Conservation (phyloP, 257 asterid genomes). For the Salvia hispanica region DNA sequence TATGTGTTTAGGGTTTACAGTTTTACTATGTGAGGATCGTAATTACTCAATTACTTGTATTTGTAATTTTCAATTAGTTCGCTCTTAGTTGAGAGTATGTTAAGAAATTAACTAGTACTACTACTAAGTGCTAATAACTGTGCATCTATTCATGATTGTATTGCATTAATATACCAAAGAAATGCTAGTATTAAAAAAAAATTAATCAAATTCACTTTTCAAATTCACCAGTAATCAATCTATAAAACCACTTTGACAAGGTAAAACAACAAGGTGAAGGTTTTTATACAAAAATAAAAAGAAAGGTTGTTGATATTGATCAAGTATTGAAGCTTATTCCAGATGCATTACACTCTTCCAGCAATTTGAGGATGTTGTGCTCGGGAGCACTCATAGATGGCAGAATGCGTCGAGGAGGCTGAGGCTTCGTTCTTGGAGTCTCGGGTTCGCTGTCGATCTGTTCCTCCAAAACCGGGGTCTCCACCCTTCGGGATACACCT, state of each 20-base stretch:
- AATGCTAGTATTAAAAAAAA: no score
- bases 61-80: background rate
- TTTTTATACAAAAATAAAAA: conserved; percentile 18
- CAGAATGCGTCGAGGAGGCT: conserved; percentile 51
- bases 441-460: conserved; percentile 37
- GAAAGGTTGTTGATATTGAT: background rate
- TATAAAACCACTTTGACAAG: background rate
- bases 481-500: conserved; percentile 49
- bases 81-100: background rate
- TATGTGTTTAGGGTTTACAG: background rate
- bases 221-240: conserved; percentile 11
- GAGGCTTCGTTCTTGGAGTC: conserved; percentile 47
- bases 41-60: background rate
- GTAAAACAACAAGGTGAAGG: conserved; percentile 1
- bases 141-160: background rate
- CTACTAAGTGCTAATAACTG: background rate
- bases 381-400: conserved; percentile 67
- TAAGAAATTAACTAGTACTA: background rate
- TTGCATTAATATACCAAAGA: no score
- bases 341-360: conserved; percentile 52
- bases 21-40: conserved; percentile 2
- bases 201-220: no score
- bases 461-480: conserved; percentile 47
- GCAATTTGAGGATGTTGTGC: conserved; percentile 49
- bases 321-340: conserved; percentile 33